A percentile compares a stretch with the other conserved stretches of the same genome.
Conservation (phyloP, 1,139 yeast species). For the Casaregolazyma lundiana region DNA sequence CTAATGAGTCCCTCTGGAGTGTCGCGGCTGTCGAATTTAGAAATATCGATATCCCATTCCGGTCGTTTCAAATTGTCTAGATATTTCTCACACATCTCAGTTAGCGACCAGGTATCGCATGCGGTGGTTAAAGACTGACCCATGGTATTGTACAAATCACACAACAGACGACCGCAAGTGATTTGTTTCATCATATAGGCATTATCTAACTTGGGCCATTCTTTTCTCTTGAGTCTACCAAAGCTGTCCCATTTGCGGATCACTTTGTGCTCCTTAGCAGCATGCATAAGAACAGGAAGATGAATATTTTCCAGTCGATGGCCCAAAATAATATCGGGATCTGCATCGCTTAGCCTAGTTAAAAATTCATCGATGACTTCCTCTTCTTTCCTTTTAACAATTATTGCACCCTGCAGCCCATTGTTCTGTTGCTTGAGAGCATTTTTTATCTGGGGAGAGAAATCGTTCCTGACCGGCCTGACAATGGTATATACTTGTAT, state of each 20-base stretch:
- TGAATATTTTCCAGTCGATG: slow-evolving; percentile 79
- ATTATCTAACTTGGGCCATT: slow-evolving; percentile 65
- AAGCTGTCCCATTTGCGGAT: slow-evolving; percentile 57
- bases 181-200: slow-evolving; percentile 51
- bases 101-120: slow-evolving; percentile 94
- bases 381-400: slow-evolving; percentile 55
- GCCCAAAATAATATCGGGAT: slow-evolving; percentile 90
- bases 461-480: slow-evolving; percentile 52
- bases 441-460: slow-evolving; percentile 67
- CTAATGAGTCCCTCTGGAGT: slow-evolving; percentile 64
- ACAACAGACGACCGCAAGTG: slow-evolving; percentile 78
- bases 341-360: slow-evolving; percentile 63
- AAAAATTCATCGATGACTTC: slow-evolving; percentile 62
- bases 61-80: slow-evolving; percentile 55
- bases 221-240: slow-evolving; percentile 68
- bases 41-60: slow-evolving; percentile 70
- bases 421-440: slow-evolving; percentile 29
- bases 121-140: slow-evolving; percentile 89
- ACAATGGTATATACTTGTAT: slow-evolving; percentile 52
- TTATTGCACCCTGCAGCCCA: slow-evolving; percentile 14
- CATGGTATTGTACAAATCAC: slow-evolving; percentile 92
- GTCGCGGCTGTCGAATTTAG: slow-evolving; percentile 48
- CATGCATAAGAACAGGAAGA: slow-evolving; percentile 72
- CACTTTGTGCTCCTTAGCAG: slow-evolving; percentile 59
- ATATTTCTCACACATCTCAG: slow-evolving; percentile 85